phyloP scores from a whole-genome alignment of 306 rosid species.

The Lathyrus oleraceus region DNA sequence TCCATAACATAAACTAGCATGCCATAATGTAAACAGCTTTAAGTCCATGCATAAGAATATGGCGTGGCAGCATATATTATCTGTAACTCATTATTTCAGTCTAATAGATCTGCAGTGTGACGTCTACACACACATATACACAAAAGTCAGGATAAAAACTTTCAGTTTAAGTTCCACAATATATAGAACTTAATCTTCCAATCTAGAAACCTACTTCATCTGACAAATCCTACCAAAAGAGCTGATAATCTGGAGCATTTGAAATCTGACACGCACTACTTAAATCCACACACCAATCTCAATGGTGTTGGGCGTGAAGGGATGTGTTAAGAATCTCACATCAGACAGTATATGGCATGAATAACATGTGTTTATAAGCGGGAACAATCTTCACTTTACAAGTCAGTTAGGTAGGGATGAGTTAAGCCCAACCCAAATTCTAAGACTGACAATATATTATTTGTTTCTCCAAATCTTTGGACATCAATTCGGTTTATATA shows the following conservation, averaged over 20 bases:
- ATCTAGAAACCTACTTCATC: conserved; percentile 26
- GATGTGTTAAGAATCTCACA: no score
- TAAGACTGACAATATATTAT: not conserved
- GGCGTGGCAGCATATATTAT: conserved; percentile 8
- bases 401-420: no score
- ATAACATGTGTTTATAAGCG: no score
- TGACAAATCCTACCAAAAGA: not conserved
- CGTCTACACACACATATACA: not conserved
- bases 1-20: conserved; percentile 11
- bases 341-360: no score
- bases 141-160: not conserved
- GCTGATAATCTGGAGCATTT: not conserved
- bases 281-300: no score
- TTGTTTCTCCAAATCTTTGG: no score
- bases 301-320: no score
- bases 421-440: no score
- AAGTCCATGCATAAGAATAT: conserved; percentile 11
- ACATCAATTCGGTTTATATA: no score
- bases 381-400: no score
- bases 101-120: conserved; percentile 8
- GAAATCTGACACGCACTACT: conserved; percentile 2
- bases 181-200: conserved; percentile 23
- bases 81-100: conserved; percentile 25
- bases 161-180: conserved; percentile 2
- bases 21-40: conserved; percentile 10